These are phyloP conservation scores for Phytophthora cryptogea DNA, from an alignment of 352 stramenopile genomes.

Conservation along the genomic window DNA sequence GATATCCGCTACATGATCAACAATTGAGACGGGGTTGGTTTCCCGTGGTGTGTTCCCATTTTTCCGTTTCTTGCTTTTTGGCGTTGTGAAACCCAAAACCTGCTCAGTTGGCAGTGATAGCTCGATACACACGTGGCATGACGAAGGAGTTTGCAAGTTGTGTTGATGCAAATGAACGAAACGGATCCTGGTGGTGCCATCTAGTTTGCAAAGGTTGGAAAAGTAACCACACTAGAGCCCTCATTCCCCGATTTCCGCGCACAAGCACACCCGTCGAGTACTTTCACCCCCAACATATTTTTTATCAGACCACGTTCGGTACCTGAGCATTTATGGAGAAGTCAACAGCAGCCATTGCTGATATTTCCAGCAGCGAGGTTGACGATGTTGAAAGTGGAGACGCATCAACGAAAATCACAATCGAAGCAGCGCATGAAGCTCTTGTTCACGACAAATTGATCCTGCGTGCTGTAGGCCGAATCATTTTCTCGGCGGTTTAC, in stretches of 20 bases:
- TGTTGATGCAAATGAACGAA: not conserved
- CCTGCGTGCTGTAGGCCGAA: slow-evolving; percentile 30
- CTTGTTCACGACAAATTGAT: slow-evolving; percentile 43
- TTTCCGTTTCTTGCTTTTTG: too few relatives aligned
- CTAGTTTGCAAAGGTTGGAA: not conserved
- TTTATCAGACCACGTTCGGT: not conserved
- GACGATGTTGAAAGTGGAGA: slow-evolving; percentile 11
- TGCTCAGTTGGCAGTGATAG: too few relatives aligned
- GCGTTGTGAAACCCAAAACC: too few relatives aligned
- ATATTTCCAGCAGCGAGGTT: not conserved
- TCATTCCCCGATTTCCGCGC: not conserved
- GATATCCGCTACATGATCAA: too few relatives aligned
- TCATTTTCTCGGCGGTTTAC: slow-evolving; percentile 40
- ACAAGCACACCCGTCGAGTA: too few relatives aligned
- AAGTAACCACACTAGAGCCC: too few relatives aligned
- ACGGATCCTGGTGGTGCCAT: not conserved
- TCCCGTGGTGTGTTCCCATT: too few relatives aligned
- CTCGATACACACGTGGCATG: too few relatives aligned
- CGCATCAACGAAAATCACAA: slow-evolving; percentile 1
- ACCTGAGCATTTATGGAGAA: slow-evolving; percentile 2
- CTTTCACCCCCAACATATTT: not conserved
- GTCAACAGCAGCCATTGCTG: not conserved
- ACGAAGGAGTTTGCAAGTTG: not conserved
- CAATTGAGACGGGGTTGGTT: too few relatives aligned
- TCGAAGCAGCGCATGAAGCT: slow-evolving; percentile 22